These are phyloP conservation scores for Paratinospora sagittata DNA, from an alignment of 164 flowering plant genomes.

Conservation along the genomic window DNA sequence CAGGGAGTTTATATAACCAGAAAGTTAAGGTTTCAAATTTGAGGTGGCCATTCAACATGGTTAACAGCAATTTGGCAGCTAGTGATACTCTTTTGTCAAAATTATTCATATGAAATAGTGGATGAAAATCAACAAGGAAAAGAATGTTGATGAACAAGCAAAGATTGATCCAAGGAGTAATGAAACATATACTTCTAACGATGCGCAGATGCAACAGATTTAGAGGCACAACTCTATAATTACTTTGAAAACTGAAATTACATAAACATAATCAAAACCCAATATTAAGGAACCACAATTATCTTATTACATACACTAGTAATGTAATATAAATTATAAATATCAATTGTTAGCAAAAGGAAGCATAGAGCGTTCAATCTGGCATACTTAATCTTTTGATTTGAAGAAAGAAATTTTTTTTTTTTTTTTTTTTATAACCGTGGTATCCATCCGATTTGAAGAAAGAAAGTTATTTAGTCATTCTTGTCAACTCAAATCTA, in stretches of 20 bases:
- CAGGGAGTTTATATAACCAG: neutral
- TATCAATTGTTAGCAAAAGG: too few relatives aligned
- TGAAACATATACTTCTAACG: neutral
- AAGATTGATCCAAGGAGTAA: neutral
- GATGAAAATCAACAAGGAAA: neutral
- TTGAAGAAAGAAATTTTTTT: too few relatives aligned
- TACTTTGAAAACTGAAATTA: neutral
- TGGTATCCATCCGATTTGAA: too few relatives aligned
- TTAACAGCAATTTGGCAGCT: neutral
- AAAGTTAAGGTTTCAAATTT: neutral
- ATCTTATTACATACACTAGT: too few relatives aligned
- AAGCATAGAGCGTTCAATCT: neutral
- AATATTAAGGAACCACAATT: neutral
- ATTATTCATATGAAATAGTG: neutral
- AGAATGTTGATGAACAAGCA: neutral
- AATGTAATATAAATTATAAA: too few relatives aligned
- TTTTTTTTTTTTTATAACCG: too few relatives aligned
- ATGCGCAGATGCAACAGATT: neutral
- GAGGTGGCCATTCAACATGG: neutral
- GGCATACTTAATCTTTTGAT: neutral
- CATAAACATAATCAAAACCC: neutral
- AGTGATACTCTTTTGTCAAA: too few relatives aligned
- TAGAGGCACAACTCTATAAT: neutral
- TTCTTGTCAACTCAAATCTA: neutral
- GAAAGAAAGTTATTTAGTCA: neutral